These are phyloP conservation scores for Aspergillus hancockii DNA, from an alignment of 495 filamentous ascomycete genomes.

Conservation along the genomic window DNA sequence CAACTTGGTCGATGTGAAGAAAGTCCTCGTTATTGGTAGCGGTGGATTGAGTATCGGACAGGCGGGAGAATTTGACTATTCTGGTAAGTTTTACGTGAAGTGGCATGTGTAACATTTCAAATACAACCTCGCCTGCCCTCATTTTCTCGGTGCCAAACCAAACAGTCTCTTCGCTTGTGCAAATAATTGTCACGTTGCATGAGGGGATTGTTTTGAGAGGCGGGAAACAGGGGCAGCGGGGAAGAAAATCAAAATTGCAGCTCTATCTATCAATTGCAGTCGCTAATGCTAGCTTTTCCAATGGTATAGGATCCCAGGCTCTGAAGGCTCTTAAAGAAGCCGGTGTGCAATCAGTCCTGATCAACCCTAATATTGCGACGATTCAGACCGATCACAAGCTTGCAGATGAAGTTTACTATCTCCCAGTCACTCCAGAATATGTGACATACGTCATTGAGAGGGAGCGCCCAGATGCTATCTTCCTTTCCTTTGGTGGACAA, in stretches of 20 bases:
- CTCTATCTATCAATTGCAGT: not conserved
- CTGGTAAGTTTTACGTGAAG: constrained; percentile 55
- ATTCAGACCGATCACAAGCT: constrained; percentile 96
- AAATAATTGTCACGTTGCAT: not conserved
- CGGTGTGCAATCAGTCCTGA: constrained; percentile 90
- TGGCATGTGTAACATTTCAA: not conserved
- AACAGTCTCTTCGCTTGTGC: not conserved
- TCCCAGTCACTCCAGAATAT: constrained; percentile 93
- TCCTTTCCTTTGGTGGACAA: constrained; percentile 95
- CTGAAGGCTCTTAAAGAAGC: constrained; percentile 97
- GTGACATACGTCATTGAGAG: constrained; percentile 95
- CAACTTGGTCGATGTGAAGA: constrained; percentile 87
- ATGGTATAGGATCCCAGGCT: constrained; percentile 70
- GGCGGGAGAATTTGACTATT: constrained; percentile 99
- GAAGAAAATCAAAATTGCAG: not conserved
- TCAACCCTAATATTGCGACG: constrained; percentile 98
- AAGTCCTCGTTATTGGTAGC: constrained; percentile 92
- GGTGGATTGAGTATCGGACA: constrained; percentile 98
- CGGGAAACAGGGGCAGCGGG: not conserved
- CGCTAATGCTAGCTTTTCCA: constrained; percentile 14
- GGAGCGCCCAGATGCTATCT: constrained; percentile 94
- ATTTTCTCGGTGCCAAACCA: not conserved
- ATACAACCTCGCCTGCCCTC: not conserved
- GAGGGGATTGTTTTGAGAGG: not conserved
- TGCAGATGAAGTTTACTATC: constrained; percentile 97